Conservation (phyloP, 2,329 filamentous ascomycete genomes). For the Fusarium torreyae region DNA sequence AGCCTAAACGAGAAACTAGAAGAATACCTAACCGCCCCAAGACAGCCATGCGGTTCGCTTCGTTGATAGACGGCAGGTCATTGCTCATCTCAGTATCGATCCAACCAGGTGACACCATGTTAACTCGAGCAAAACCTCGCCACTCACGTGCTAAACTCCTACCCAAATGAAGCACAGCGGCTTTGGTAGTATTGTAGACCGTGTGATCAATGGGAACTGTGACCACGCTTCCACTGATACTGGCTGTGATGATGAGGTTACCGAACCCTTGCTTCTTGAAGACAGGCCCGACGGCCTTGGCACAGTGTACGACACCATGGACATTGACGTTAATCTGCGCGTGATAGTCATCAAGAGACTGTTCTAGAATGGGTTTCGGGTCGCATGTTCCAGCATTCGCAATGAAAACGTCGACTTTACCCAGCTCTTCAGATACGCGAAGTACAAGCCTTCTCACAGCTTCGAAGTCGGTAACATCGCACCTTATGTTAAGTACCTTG, state of each 20-base stretch:
- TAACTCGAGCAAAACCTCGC: slow-evolving; percentile 69
- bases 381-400: slow-evolving; percentile 49
- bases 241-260: slow-evolving; percentile 65
- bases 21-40: slow-evolving; percentile 53
- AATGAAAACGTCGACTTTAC: not conserved
- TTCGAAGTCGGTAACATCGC: too few species aligned
- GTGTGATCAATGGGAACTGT: slow-evolving; percentile 67
- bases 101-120: slow-evolving; percentile 63
- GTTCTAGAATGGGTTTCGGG: slow-evolving; percentile 69
- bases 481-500: too few species aligned
- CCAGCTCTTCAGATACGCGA: not conserved
- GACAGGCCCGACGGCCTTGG: slow-evolving; percentile 60
- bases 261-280: slow-evolving; percentile 60
- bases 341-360: slow-evolving; percentile 65
- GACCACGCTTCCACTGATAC: slow-evolving; percentile 64
- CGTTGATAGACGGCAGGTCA: slow-evolving; percentile 58
- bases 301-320: slow-evolving; percentile 62
- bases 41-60: slow-evolving; percentile 64
- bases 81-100: slow-evolving; percentile 68
- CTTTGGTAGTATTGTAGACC: slow-evolving; percentile 69
- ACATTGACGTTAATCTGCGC: slow-evolving; percentile 68
- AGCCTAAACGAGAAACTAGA: too few species aligned
- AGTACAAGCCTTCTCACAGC: too few species aligned
- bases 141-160: slow-evolving; percentile 68
- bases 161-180: slow-evolving; percentile 67